Base-by-base conservation (phyloP, 768 basidiomycete genomes). In the Asterophora lycoperdoides region DNA sequence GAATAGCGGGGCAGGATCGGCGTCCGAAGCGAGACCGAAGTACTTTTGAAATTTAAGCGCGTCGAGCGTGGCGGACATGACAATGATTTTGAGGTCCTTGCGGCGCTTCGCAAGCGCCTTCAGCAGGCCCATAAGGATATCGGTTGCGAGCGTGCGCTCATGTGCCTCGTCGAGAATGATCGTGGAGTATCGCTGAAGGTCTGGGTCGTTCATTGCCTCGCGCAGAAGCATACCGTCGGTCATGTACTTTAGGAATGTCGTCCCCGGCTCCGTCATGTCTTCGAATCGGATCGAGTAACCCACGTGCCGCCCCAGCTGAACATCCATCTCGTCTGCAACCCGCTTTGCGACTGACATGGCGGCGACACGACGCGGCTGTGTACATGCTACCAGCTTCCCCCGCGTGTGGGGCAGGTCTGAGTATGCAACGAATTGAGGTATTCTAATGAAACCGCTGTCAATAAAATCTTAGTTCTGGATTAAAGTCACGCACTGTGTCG, bases 121-220 rank as follows among this genome's bases (percentile, higher is more conserved):
- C 29, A 98, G 77, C 6, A 99, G 76, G 53, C 95, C 93, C 94
- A 99, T 98, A 29, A 99, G 83, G 60, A 98, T 94, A 70, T 99
- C 96, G 28, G 95, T 98, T 1, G 96, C 92, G 34, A 97, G 79
- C 0, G 96, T 98, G 53, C 95, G 86, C 72, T 99, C 96, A 72
- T 99, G 96, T 5, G 93, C 96, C 71, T 99, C 96, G 65, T 99
- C 96, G 48, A 98, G 81, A 60, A 99, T 98, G 68, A 99, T 93
- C 17, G 95, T 97, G 15, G 92, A 95, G 66, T 99, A 99, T 3
- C 93, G 83, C 20, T 78, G 74, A 33, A 98, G 79, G 15, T 81
- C 77, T 8, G 91, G 88, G 67, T 98, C 95, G 68, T 94, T 91
- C 94, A 97, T 99, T 4, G 93, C 93, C 71, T 96, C 93, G 15